Percentiles rank a stretch among this genome's conserved stretches.
Evolutionary conservation across 2,329 filamentous ascomycete species (phyloP).

Genomic region (Fusarium xyrophilum): DNA sequence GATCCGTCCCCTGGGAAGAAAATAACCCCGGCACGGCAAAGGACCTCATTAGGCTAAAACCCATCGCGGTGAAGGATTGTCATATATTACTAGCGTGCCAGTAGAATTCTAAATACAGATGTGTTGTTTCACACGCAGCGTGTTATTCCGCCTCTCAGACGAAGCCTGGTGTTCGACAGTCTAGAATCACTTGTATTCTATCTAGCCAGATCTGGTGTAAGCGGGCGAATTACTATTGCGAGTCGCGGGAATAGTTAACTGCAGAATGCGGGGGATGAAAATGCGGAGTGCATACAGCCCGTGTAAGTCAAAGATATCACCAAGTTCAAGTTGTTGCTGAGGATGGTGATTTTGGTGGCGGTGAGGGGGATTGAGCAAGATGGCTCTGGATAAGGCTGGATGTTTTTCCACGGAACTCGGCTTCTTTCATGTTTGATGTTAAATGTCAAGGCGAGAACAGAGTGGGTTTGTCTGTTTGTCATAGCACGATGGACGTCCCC

Average conservation of each 20-base stretch:
- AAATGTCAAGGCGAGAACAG: neutral
- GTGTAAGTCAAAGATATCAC: neutral
- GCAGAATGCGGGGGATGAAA: neutral
- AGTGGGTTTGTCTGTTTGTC: neutral
- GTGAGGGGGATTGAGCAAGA: neutral
- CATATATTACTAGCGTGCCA: neutral
- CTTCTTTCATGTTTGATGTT: neutral
- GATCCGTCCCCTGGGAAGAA: neutral
- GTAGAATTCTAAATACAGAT: neutral
- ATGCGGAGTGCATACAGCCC: neutral
- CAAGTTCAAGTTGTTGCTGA: neutral
- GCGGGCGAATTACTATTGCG: slow-evolving; percentile 8
- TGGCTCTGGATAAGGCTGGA: neutral
- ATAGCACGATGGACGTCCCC: neutral
- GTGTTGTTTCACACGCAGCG: neutral
- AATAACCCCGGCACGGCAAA: slow-evolving; percentile 4
- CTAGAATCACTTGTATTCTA: neutral
- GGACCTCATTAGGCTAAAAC: slow-evolving; percentile 9
- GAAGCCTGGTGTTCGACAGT: rapidly evolving
- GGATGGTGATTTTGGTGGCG: neutral
- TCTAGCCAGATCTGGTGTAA: slow-evolving; percentile 15
- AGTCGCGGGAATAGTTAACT: neutral
- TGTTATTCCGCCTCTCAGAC: slow-evolving; percentile 13
- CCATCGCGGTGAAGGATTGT: neutral
- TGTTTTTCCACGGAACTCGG: slow-evolving; percentile 1